phyloP scores from a whole-genome alignment of 768 basidiomycete species.

The Boletus insuetus region DNA sequence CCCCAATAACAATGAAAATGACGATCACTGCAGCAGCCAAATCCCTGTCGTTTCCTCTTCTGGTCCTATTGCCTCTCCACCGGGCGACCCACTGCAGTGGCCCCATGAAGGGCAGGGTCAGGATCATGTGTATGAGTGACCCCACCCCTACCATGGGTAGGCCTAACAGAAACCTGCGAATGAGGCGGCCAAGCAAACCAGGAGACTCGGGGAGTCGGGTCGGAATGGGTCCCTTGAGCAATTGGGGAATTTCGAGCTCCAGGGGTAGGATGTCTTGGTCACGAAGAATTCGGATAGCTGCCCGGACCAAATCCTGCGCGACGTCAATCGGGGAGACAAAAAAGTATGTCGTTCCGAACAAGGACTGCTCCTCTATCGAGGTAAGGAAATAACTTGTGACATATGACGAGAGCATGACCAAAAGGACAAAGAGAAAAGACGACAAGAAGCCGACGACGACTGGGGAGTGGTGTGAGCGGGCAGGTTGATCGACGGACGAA shows the following conservation, averaged over 20 bases:
- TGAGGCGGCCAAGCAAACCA: constrained; percentile 51
- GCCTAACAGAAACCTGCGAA: constrained; percentile 73
- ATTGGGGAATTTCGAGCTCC: constrained; percentile 16
- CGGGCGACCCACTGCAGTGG: constrained; percentile 72
- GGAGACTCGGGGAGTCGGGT: constrained; percentile 31
- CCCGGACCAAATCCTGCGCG: constrained; percentile 58
- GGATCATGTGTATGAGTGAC: constrained; percentile 69
- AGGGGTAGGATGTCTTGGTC: constrained; percentile 48
- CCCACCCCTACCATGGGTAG: constrained; percentile 76
- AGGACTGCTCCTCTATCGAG: constrained; percentile 53
- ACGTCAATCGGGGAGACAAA: constrained; percentile 55
- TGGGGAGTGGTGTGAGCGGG: constrained; percentile 30
- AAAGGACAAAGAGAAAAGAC: constrained; percentile 55
- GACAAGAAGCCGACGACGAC: constrained; percentile 65
- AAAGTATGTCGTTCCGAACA: constrained; percentile 36
- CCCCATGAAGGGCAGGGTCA: constrained; percentile 59
- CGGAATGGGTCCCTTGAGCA: constrained; percentile 19
- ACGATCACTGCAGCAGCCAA: constrained; percentile 65
- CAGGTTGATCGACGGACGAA: constrained; percentile 1
- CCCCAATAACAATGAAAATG: constrained; percentile 57
- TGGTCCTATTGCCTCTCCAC: constrained; percentile 53
- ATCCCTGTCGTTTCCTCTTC: constrained; percentile 56
- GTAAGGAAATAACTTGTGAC: constrained; percentile 65
- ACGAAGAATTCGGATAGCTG: constrained; percentile 58
- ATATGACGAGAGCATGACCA: constrained; percentile 70